These are phyloP conservation scores for Fagopyrum homotropicum DNA, from an alignment of 148 eudicot species.

Conservation along the genomic window DNA sequence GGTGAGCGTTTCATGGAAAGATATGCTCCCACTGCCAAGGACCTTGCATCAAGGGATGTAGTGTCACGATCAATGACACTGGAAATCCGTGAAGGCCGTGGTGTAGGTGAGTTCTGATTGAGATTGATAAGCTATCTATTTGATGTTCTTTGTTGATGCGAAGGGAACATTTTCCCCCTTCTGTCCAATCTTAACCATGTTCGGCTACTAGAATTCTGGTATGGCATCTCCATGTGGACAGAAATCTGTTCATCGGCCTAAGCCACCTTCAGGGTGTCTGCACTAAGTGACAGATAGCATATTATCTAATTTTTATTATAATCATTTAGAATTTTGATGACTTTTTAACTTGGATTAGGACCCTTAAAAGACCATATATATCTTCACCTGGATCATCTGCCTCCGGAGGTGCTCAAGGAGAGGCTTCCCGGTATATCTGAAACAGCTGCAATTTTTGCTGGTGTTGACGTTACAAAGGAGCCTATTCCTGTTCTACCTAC, in stretches of 20 bases:
- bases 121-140: background rate
- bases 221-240: no score
- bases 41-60: slow-evolving; percentile 96
- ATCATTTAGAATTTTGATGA: background rate
- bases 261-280: no score
- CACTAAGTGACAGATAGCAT: background rate
- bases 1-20: slow-evolving; percentile 99
- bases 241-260: no score
- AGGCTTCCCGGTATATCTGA: slow-evolving; percentile 99
- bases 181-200: background rate
- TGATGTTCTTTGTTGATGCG: background rate
- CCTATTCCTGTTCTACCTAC: slow-evolving; percentile 99
- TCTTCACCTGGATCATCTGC: slow-evolving; percentile 96
- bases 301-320: background rate
- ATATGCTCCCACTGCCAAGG: slow-evolving; percentile 99
- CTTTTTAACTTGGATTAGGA: slow-evolving; percentile 38
- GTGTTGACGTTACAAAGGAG: slow-evolving; percentile 98
- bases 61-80: slow-evolving; percentile 98
- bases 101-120: slow-evolving; percentile 63
- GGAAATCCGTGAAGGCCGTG: slow-evolving; percentile 99
- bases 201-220: background rate
- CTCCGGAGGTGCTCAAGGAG: slow-evolving; percentile 96
- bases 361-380: slow-evolving; percentile 93
- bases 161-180: background rate
- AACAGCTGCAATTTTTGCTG: slow-evolving; percentile 99